These are phyloP conservation scores for Gnaphalium uliginosum DNA, from an alignment of 129 eudicot genomes.

Conservation along the genomic window DNA sequence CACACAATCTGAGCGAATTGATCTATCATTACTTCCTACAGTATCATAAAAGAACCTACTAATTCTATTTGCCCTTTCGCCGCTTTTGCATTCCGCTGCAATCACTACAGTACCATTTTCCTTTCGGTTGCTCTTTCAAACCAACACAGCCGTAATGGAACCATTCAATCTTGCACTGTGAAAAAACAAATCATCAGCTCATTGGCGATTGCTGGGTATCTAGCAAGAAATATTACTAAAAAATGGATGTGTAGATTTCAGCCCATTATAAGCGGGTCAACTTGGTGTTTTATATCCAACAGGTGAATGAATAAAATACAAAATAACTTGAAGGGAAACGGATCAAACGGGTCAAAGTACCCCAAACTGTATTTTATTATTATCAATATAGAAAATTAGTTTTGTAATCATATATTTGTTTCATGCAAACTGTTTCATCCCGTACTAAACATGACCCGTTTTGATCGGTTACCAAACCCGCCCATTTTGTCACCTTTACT, in stretches of 20 bases:
- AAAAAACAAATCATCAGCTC: constrained; percentile 13
- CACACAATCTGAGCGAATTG: not conserved
- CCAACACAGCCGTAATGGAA: constrained; percentile 87
- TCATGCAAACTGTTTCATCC: not conserved
- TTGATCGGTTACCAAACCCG: not conserved
- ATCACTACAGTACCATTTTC: constrained; percentile 85
- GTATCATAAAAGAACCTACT: not conserved
- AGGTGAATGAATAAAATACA: too few relatives aligned
- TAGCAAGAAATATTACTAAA: not conserved
- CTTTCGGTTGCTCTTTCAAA: constrained; percentile 75
- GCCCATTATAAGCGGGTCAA: not conserved
- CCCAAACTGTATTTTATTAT: not conserved
- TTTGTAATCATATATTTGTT: not conserved
- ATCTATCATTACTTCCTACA: constrained; percentile 27
- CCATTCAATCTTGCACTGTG: constrained; percentile 97
- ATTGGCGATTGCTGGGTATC: not conserved
- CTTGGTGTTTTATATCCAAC: not conserved
- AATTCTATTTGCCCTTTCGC: constrained; percentile 54
- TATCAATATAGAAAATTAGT: not conserved
- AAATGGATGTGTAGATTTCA: not conserved
- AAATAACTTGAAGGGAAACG: not conserved
- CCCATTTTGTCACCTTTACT: not conserved
- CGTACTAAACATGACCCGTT: not conserved
- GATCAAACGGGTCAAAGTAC: not conserved
- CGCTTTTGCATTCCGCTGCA: constrained; percentile 67